Conservation (phyloP, 352 stramenopile genomes). For the Globisporangium okanoganense region DNA sequence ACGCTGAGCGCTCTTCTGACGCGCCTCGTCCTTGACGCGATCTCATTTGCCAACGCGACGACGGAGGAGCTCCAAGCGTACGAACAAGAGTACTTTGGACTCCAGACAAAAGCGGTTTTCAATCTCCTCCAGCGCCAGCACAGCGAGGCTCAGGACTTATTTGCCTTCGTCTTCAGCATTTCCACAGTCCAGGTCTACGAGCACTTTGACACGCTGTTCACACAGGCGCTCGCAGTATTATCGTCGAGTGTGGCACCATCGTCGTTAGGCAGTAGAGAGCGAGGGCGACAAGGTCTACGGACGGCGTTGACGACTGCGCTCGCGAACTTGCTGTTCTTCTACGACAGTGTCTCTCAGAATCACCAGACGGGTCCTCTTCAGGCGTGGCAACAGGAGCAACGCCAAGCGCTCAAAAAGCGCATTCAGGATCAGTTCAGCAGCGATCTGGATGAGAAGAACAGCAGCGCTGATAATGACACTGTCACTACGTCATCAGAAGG, state of each 20-base stretch:
- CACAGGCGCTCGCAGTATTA: background rate
- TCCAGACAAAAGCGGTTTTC: conserved; percentile 52
- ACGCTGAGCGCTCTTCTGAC: conserved; percentile 38
- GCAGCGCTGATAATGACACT: background rate
- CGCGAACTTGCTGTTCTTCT: conserved; percentile 31
- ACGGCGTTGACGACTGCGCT: conserved; percentile 34
- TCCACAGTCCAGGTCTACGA: conserved; percentile 22
- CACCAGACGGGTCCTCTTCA: conserved; percentile 1
- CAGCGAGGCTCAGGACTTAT: background rate
- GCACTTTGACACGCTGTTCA: conserved; percentile 23
- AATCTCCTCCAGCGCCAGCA: conserved; percentile 16
- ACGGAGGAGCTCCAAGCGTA: conserved; percentile 9
- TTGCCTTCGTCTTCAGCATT: conserved; percentile 22
- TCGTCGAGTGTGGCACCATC: background rate
- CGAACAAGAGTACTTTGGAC: conserved; percentile 34
- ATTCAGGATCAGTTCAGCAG: conserved; percentile 30
- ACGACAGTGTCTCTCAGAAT: conserved; percentile 10
- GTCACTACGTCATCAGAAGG: background rate
- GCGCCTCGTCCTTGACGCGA: conserved; percentile 11
- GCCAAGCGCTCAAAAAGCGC: conserved; percentile 28
- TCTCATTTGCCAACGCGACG: too few species aligned
- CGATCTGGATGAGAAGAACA: background rate
- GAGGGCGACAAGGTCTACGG: conserved; percentile 5
- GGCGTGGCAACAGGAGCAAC: conserved; percentile 42
- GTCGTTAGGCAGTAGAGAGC: background rate